Evolutionary conservation across 148 eudicot genomes (phyloP), one percentile per base, ranked within the genome.

Genomic region (Limonium bicolor): DNA sequence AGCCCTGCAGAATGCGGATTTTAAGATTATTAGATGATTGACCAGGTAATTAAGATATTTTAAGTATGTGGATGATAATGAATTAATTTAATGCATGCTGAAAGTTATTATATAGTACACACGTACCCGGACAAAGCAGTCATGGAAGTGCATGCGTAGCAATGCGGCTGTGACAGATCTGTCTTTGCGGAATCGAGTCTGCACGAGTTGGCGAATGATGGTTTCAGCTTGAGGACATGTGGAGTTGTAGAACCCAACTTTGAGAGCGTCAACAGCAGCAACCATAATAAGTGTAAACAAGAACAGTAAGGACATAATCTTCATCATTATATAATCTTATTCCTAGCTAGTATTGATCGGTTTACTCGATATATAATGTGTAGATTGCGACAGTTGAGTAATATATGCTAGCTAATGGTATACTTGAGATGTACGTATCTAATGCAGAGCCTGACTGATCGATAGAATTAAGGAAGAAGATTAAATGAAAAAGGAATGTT

Each of bases 81-180:
- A 0, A 41, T 20, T 2, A 20, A 6, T 12, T 2, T 14, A 34
- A 4, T n/a, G 17, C 19, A n/a, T 20, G 6, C 0, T 33, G 35
- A 8, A 49, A 15, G 15, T 5, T 4, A 46, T 7, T n/a, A 14
- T n/a, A 29, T 11, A 7, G 7, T 7, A 26, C 27, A 20, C 7
- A 39, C 48, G 42, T 52, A 60, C 64, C 4, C 53, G 24, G 24
- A 24, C 20, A 29, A 53, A 60, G 30, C 53, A 52, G 32, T 53
- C 64, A 23, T 60, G 64, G 15, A 60, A 60, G 5, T 60, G 58
- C 43, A 60, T 7, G 18, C 64, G 56, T 28, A 60, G 58, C 2
- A 60, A 45, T 36, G 44, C 51, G n/a, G 58, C 64, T 2, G 64
- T 34, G 2, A 60, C 40, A 15, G 58, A 19, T 8, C 52, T 40